These are phyloP conservation scores for Colletotrichum phormii DNA, from an alignment of 2,329 filamentous ascomycete genomes.

Conservation along the genomic window DNA sequence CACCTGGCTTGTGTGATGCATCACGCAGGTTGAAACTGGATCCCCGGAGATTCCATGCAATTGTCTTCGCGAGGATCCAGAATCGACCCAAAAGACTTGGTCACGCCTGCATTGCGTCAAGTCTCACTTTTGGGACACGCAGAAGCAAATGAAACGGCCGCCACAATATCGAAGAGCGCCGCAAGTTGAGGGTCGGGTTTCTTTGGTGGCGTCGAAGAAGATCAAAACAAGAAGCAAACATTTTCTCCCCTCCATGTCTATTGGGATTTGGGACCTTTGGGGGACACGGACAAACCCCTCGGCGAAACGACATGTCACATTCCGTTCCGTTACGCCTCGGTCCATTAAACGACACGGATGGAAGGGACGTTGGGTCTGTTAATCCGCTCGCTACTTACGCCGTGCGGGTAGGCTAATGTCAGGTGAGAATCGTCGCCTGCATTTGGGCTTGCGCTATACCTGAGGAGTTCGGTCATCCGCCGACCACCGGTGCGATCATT, in stretches of 20 bases:
- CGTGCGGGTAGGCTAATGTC: background rate
- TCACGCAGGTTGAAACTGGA: background rate
- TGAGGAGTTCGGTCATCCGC: conserved; percentile 18
- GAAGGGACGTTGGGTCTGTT: background rate
- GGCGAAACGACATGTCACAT: conserved; percentile 21
- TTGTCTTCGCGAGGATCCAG: background rate
- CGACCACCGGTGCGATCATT: conserved; percentile 2
- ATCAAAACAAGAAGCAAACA: conserved; percentile 1
- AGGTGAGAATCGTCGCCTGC: conserved; percentile 4
- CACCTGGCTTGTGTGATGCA: conserved; percentile 9
- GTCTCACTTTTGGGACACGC: conserved; percentile 12
- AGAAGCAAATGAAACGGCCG: conserved; percentile 13
- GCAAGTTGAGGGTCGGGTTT: background rate
- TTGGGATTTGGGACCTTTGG: background rate
- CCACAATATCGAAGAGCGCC: conserved; percentile 5
- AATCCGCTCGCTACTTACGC: background rate
- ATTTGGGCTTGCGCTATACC: background rate
- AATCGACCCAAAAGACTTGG: background rate
- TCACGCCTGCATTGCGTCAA: conserved; percentile 7
- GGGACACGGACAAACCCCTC: background rate
- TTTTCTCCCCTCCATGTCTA: background rate
- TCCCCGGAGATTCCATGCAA: background rate
- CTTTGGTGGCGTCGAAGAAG: background rate
- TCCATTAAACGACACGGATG: background rate
- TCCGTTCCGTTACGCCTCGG: background rate